A percentile compares a stretch with the other conserved stretches of the same genome.
These are phyloP conservation scores for Lactuca saligna DNA, from an alignment of 129 eudicot species.

Conservation along the genomic window DNA sequence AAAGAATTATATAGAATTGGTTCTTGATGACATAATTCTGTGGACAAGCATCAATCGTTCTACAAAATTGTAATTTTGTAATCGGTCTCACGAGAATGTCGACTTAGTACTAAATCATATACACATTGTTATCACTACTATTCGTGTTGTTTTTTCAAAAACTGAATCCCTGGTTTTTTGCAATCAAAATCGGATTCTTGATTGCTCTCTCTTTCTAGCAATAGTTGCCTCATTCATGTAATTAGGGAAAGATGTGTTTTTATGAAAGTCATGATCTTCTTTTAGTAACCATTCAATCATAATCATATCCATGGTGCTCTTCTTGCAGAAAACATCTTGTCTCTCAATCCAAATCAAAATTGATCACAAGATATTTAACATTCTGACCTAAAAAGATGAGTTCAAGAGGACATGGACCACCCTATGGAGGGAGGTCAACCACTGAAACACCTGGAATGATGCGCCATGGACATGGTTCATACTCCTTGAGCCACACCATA, in stretches of 20 bases:
- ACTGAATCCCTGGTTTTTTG: no score
- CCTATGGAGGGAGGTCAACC: slow-evolving; percentile 46
- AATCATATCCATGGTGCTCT: neutral
- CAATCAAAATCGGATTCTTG: no score
- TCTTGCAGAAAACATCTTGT: slow-evolving; percentile 16
- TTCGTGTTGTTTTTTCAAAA: neutral
- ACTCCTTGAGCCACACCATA: slow-evolving; percentile 37
- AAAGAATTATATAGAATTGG: neutral
- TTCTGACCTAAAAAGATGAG: slow-evolving; percentile 40
- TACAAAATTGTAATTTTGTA: neutral
- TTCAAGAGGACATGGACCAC: slow-evolving; percentile 60
- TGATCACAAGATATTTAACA: neutral
- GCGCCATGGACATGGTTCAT: slow-evolving; percentile 67
- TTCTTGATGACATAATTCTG: neutral
- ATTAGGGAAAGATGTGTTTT: no score
- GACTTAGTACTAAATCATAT: slow-evolving; percentile 1
- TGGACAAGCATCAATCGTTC: neutral
- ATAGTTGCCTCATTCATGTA: no score
- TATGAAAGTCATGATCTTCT: neutral
- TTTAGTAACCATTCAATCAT: neutral
- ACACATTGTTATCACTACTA: neutral
- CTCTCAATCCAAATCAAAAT: neutral
- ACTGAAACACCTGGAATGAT: slow-evolving; percentile 46
- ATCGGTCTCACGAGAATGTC: neutral
- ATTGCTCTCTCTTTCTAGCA: no score